Percentiles rank a stretch among this genome's conserved stretches.
These are phyloP conservation scores for Lactifluus piperatus DNA, from an alignment of 768 basidiomycete species.

Conservation along the genomic window DNA sequence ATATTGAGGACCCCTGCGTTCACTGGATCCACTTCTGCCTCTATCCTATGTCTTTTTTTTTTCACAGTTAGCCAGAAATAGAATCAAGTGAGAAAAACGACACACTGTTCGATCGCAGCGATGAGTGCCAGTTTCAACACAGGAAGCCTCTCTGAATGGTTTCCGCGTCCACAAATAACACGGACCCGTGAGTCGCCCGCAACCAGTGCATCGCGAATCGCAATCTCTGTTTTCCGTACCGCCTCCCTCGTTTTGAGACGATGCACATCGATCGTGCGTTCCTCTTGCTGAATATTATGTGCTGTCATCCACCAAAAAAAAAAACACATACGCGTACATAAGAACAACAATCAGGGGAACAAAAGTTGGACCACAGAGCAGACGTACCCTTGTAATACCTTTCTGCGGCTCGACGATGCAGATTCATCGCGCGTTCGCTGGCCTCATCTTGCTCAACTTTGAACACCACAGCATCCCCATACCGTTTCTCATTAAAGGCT, in stretches of 20 bases:
- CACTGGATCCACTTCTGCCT: constrained; percentile 22
- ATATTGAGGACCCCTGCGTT: constrained; percentile 28
- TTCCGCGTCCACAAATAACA: constrained; percentile 30
- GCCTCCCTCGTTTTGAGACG: constrained; percentile 28
- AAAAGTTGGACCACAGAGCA: not conserved
- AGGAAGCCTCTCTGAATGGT: constrained; percentile 27
- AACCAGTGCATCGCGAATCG: constrained; percentile 26
- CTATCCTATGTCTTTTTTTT: constrained; percentile 23
- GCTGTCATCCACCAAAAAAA: constrained; percentile 17
- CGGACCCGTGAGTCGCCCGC: constrained; percentile 26
- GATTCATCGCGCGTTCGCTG: constrained; percentile 23
- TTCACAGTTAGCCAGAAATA: not conserved
- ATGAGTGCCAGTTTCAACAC: constrained; percentile 28
- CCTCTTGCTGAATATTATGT: constrained; percentile 25
- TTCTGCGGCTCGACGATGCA: constrained; percentile 29
- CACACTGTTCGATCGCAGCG: constrained; percentile 26
- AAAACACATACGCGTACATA: not conserved
- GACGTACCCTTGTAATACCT: constrained; percentile 29
- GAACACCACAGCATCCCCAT: constrained; percentile 23
- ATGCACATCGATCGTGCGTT: constrained; percentile 31
- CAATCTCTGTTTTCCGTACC: constrained; percentile 25
- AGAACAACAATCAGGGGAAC: not conserved
- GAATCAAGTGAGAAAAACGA: not conserved
- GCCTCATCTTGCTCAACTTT: constrained; percentile 27
- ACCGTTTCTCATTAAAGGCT: constrained; percentile 23